Evolutionary conservation across 208 protist species (phyloP), one percentile per base, ranked within the genome.

Genomic region (Leishmania gerbilli): DNA sequence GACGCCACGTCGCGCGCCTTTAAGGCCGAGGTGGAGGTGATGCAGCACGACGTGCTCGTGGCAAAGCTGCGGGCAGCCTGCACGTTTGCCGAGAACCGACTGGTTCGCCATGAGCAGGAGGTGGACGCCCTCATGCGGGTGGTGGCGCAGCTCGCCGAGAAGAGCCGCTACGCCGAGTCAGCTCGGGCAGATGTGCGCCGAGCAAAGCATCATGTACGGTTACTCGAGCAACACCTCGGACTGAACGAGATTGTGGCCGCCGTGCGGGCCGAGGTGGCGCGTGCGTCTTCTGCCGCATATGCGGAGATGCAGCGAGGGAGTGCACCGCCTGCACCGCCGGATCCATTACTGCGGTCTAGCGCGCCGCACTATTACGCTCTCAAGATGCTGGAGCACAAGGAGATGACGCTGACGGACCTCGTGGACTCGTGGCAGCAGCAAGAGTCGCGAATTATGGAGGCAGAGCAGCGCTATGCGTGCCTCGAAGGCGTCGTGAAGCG

Each of bases 301-400:
- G 24, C 40, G 40, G 56, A 17, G 53, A 17, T 11, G 31, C 76
- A 49, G 67, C 58, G 9, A 47, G 3, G 51, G 8, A 67, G 15
- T 67, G 9, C 64, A 2, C 62, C 69, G 6, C 40, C 65, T 15
- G 67, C 69, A 47, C 27, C 84, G 5, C 80, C 76, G 1, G 60
- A 86, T 19, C 45, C 64, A 1, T 27, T 60, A 58, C 71, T 84
- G 69, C 80, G 47, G 24, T 78, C 80, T 24, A 83, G 74, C 82
- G 83, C 92, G 13, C 94, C 94, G 37, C 87, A 95, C 34, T 96
- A 95, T 83, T 96, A 88, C 85, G 94, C 94, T 6, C 77, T 97
- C 47, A 88, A 87, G 7, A 72, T 93, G 76, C 79, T 97, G 24
- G 85, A 92, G 76, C 92, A 95, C 84, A 87, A 87, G 72, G 91